Base-by-base conservation (phyloP, 73 alveolate species). In the Halteria grandinella region DNA sequence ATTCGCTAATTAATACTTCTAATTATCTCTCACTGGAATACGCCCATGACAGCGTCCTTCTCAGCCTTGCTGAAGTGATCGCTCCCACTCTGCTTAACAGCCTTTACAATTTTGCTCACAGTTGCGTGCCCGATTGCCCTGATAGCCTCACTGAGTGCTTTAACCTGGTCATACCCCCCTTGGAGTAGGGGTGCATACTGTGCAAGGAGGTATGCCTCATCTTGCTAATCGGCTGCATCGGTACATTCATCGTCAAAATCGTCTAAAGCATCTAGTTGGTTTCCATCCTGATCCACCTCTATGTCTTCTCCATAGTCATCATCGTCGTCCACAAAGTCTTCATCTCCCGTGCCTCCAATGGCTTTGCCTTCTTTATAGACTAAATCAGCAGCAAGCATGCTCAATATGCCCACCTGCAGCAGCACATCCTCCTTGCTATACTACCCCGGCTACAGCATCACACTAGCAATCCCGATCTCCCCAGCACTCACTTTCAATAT, bases 121-220 rank as follows among this genome's bases (percentile, higher is more conserved):
- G 74, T 57, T 23, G 31, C 74, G 31, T 33, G 31, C n/a, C 74
- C 74, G 6, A 57, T 29, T 18, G 55, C 36, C 54, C 28, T 57
- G 12, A 57, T 31, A 57, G 33, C 54, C 12, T 57, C 25, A 8
- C 31, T 27, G n/a, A 57, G 54, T 3, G 8, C 54, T 57, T 57
- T 57, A 31, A 57, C 57, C n/a, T n/a, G n/a, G 36, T 57, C 74
- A 10, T 11, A 18, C 14, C 74, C 74, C 18, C 36, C 31, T 5
- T 51, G 31, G 25, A 28, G 36, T 32, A 33, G 31, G 36, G 15
- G 27, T 3, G 36, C 4, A 20, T 57, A 57, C 18, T 14, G 23
- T 3, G 18, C n/a, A 17, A 57, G 33, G 14, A 57, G 29, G 6
- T 28, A 5, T 29, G 31, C 74, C 18, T 57, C 74, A 57, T 57